Evolutionary conservation across 176 grass and related monocot genomes (phyloP), one percentile per base, ranked within the genome.

Genomic region (Zea luxurians): DNA sequence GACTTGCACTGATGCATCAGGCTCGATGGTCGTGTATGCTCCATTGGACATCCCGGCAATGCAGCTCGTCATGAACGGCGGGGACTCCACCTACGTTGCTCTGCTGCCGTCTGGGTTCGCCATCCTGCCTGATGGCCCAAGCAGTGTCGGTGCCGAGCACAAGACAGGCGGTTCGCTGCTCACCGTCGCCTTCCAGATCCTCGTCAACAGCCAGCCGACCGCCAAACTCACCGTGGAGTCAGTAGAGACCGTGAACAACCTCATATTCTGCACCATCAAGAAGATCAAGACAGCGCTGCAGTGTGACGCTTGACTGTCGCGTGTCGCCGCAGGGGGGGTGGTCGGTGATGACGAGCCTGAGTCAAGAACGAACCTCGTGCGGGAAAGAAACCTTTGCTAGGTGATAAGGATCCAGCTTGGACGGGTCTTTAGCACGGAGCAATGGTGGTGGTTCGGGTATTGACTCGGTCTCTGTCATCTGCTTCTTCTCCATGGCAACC

Each of bases 361-460:
- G 95, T 98, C 95, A 98, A 98, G 95, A 98, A 98, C 95, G 95
- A 94, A 98, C 95, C 95, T 85, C 85, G 43, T 80, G 10, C 35
- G 64, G 66, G 6, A 86, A 86, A 83, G 68, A 70, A 91, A 80
- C 92, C 96, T 89, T 95, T 99, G 96, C 92, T 95, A 73, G 77
- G 87, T 90, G 95, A 87, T 92, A 94, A 98, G 87, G 85, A 86
- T 87, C 66, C 52, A 18, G 34, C 72, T 50, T 15, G 20, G 48
- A 59, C 60, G 12, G 72, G 72, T 81, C 82, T 71, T 76, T 76
- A 88, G 71, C 83, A 90, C 87, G 73, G 58, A 92, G 95, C 95
- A 94, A 94, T 90, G 95, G 95, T 92, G 95, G 91, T 98, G 95
- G 95, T 98, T 98, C 91, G 95, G 95, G 95, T 86, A 98, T 98